phyloP scores from a whole-genome alignment of 2,329 filamentous ascomycete genomes.

The Aspergillus proliferans region DNA sequence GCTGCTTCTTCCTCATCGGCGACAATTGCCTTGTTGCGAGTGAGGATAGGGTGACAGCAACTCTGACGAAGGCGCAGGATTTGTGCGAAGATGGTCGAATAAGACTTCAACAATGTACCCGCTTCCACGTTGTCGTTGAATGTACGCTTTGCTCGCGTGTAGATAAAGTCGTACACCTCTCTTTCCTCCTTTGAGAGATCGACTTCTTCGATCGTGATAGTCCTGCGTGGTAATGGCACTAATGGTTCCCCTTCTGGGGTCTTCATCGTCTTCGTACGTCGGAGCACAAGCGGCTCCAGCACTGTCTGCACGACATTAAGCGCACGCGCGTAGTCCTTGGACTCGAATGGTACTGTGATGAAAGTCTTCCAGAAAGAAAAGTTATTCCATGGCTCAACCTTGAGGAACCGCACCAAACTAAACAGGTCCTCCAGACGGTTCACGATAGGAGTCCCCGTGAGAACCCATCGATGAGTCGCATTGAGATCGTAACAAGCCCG shows the following conservation, averaged over 20 bases:
- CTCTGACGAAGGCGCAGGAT: slow-evolving; percentile 87
- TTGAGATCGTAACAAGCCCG: slow-evolving; percentile 88
- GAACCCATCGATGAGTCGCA: slow-evolving; percentile 80
- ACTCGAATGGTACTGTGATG: slow-evolving; percentile 95
- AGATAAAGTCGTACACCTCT: slow-evolving; percentile 90
- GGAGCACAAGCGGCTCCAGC: slow-evolving; percentile 87
- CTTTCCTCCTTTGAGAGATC: slow-evolving; percentile 79
- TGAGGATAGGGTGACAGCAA: slow-evolving; percentile 87
- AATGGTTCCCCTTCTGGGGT: slow-evolving; percentile 77
- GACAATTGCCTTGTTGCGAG: slow-evolving; percentile 75
- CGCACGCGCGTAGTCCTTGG: slow-evolving; percentile 86
- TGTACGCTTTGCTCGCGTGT: slow-evolving; percentile 70
- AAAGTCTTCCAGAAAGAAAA: slow-evolving; percentile 99
- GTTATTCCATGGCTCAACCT: slow-evolving; percentile 96
- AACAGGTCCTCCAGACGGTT: slow-evolving; percentile 94
- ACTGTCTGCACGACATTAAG: slow-evolving; percentile 97
- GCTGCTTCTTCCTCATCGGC: slow-evolving; percentile 83
- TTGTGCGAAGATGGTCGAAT: slow-evolving; percentile 95
- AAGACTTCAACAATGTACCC: slow-evolving; percentile 89
- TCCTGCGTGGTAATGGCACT: slow-evolving; percentile 74
- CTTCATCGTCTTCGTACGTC: slow-evolving; percentile 96
- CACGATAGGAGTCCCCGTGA: slow-evolving; percentile 95
- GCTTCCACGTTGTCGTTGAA: slow-evolving; percentile 84
- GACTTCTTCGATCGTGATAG: slow-evolving; percentile 78
- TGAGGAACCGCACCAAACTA: slow-evolving; percentile 82